These are phyloP conservation scores for Lactifluus pinguis DNA, from an alignment of 768 basidiomycete species.

Conservation along the genomic window DNA sequence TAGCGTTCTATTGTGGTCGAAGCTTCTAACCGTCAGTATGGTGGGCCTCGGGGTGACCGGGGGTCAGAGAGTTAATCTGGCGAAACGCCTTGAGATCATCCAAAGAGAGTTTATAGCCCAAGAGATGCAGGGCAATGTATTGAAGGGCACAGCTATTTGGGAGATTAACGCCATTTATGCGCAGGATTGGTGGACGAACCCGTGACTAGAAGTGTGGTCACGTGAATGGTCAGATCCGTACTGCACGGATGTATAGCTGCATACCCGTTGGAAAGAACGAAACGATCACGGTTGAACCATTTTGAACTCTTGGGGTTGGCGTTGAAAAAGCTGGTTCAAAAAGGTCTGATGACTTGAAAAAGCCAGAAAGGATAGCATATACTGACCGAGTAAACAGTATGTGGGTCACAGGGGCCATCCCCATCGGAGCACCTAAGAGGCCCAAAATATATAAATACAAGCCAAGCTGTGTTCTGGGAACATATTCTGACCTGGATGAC, in stretches of 20 bases:
- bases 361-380: slow-evolving; percentile 4
- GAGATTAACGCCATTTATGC: neutral
- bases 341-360: slow-evolving; percentile 1
- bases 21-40: slow-evolving; percentile 48
- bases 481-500: slow-evolving; percentile 64
- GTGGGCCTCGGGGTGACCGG: slow-evolving; percentile 81
- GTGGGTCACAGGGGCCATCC: slow-evolving; percentile 79
- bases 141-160: slow-evolving; percentile 75
- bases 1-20: neutral
- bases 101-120: slow-evolving; percentile 86
- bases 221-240: slow-evolving; percentile 1
- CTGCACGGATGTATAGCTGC: slow-evolving; percentile 22
- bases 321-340: slow-evolving; percentile 60
- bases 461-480: neutral
- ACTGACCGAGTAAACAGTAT: slow-evolving; percentile 76
- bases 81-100: slow-evolving; percentile 93
- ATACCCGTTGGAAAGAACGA: slow-evolving; percentile 92
- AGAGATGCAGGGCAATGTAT: slow-evolving; percentile 84
- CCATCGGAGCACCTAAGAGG: slow-evolving; percentile 78
- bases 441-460: neutral
- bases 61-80: slow-evolving; percentile 82
- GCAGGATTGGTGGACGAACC: slow-evolving; percentile 41
- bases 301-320: slow-evolving; percentile 83
- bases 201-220: slow-evolving; percentile 43
- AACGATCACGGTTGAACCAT: slow-evolving; percentile 96